phyloP scores from a whole-genome alignment of 495 filamentous ascomycete genomes.

The Bacidia rubella region DNA sequence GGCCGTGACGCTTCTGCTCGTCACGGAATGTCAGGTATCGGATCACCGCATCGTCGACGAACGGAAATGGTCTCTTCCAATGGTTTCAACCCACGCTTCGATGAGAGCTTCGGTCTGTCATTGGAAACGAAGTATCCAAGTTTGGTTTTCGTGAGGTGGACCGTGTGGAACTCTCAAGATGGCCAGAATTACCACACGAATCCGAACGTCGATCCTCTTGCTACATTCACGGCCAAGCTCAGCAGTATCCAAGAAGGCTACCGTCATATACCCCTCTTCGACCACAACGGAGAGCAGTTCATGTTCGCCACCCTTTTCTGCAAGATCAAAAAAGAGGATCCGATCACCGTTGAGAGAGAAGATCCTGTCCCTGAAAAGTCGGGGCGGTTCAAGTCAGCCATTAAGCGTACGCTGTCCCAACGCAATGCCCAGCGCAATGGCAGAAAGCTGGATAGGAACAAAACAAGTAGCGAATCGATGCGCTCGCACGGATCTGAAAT shows the following conservation, averaged over 20 bases:
- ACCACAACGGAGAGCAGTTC: constrained; percentile 78
- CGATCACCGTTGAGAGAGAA: constrained; percentile 35
- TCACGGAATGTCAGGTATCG: constrained; percentile 55
- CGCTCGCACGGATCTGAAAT: constrained; percentile 3
- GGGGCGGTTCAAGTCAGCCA: constrained; percentile 37
- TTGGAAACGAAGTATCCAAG: constrained; percentile 84
- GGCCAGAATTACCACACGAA: constrained; percentile 50
- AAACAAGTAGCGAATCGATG: constrained; percentile 8
- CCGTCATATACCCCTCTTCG: constrained; percentile 86
- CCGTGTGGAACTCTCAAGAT: constrained; percentile 69
- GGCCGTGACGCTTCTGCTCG: constrained; percentile 58
- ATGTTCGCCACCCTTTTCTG: constrained; percentile 92
- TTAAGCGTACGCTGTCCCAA: constrained; percentile 36
- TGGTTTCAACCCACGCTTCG: constrained; percentile 82
- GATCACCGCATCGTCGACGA: constrained; percentile 60
- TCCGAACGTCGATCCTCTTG: constrained; percentile 46
- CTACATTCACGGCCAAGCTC: constrained; percentile 85
- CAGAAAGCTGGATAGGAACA: constrained; percentile 6
- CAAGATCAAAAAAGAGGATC: constrained; percentile 55
- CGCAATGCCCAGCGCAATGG: constrained; percentile 17
- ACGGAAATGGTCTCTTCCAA: constrained; percentile 72
- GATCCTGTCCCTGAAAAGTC: constrained; percentile 36
- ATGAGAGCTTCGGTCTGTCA: constrained; percentile 58
- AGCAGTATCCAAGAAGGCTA: constrained; percentile 85
- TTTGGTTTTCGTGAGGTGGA: constrained; percentile 85